phyloP scores from a whole-genome alignment of 2,329 filamentous ascomycete species.

The Sporothrix euskadiensis region DNA sequence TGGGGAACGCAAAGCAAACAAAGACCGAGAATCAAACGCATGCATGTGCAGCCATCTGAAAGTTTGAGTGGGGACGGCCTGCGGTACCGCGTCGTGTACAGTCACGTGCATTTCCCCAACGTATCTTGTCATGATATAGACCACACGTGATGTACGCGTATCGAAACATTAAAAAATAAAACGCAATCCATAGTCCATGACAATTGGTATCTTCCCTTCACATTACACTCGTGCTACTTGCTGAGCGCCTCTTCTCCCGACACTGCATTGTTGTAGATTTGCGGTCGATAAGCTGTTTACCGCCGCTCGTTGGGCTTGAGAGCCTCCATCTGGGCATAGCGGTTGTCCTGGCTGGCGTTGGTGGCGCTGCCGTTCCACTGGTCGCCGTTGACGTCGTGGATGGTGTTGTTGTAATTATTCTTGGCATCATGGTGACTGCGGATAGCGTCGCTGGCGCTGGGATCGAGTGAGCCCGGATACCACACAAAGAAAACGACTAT shows the following conservation, averaged over 20 bases:
- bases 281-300: not conserved
- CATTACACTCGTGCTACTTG: too few species aligned
- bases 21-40: not conserved
- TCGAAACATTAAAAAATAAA: too few species aligned
- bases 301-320: not conserved
- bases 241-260: too few species aligned
- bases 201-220: too few species aligned
- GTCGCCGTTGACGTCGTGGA: not conserved
- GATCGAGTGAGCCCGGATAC: constrained; percentile 15
- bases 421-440: not conserved
- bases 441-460: not conserved
- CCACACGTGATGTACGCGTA: too few species aligned
- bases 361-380: not conserved
- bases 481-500: constrained; percentile 30
- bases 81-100: too few species aligned
- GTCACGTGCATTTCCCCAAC: too few species aligned
- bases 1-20: not conserved
- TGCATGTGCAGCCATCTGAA: too few species aligned
- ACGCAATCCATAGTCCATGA: not conserved
- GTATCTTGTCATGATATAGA: too few species aligned
- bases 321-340: constrained; percentile 11
- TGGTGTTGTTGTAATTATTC: not conserved
- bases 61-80: too few species aligned
- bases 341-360: constrained; percentile 18
- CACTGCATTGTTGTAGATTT: too few species aligned